Conservation (phyloP, 2,329 filamentous ascomycete genomes). For the Cladosporium sp. region DNA sequence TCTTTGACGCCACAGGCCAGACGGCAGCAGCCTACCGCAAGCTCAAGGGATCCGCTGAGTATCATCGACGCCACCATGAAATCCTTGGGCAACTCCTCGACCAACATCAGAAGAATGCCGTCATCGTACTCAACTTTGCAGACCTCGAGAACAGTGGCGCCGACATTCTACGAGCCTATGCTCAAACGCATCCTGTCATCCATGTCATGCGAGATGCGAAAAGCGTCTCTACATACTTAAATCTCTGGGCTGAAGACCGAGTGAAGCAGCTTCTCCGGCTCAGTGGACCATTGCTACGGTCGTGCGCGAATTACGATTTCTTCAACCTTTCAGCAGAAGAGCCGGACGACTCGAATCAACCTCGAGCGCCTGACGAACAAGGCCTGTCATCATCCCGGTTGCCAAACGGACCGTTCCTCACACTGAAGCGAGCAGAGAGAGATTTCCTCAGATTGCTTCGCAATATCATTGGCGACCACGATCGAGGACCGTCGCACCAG, state of each 20-base stretch:
- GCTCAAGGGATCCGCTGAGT: constrained; percentile 56
- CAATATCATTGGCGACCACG: constrained; percentile 52
- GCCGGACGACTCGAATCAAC: neutral
- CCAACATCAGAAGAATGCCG: constrained; percentile 55
- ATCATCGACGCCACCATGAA: constrained; percentile 59
- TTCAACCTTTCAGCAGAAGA: constrained; percentile 60
- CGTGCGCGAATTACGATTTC: constrained; percentile 70
- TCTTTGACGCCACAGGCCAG: constrained; percentile 60
- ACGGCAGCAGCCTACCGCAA: constrained; percentile 62
- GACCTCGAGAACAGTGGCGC: constrained; percentile 64
- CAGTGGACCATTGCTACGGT: constrained; percentile 56
- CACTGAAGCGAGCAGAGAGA: constrained; percentile 63
- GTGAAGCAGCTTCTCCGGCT: constrained; percentile 56
- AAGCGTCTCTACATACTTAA: constrained; percentile 61
- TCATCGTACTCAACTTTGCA: constrained; percentile 67
- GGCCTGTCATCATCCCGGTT: constrained; percentile 19
- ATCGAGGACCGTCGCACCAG: constrained; percentile 54
- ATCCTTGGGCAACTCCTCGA: constrained; percentile 58
- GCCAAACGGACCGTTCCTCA: constrained; percentile 56
- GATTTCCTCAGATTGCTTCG: constrained; percentile 68
- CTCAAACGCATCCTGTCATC: constrained; percentile 64
- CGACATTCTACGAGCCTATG: constrained; percentile 57
- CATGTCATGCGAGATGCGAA: constrained; percentile 63
- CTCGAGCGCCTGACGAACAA: constrained; percentile 29
- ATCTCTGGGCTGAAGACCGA: constrained; percentile 50